Evolutionary conservation across 2,329 filamentous ascomycete species (phyloP).

Genomic region (Fusarium pseudonygamai): DNA sequence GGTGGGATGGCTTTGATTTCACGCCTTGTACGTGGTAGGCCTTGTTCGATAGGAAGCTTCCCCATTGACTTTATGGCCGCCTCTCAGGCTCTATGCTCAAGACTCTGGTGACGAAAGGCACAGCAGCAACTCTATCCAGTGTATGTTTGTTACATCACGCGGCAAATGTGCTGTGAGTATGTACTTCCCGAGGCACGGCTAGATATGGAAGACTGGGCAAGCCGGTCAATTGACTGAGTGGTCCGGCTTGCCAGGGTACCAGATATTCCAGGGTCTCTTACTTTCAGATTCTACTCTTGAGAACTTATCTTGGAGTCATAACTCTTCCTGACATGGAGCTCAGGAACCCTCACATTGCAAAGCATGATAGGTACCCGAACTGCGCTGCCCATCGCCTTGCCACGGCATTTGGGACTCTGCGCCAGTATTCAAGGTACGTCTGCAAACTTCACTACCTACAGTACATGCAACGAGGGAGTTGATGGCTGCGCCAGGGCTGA

Average conservation of each 20-base stretch:
- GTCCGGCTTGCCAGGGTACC: slow-evolving; percentile 28
- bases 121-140: slow-evolving; percentile 4
- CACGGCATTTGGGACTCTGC: slow-evolving; percentile 25
- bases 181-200: slow-evolving; percentile 28
- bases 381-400: slow-evolving; percentile 27
- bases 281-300: not conserved
- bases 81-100: not conserved
- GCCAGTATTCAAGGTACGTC: not conserved
- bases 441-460: not conserved
- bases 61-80: not conserved
- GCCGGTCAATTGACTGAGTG: not conserved
- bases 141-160: slow-evolving; percentile 22
- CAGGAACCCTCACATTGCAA: slow-evolving; percentile 6
- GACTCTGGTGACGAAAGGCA: slow-evolving; percentile 3
- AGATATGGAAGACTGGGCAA: not conserved
- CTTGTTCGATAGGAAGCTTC: slow-evolving; percentile 3
- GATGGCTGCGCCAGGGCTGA: slow-evolving; percentile 28
- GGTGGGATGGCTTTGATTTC: slow-evolving; percentile 31
- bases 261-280: slow-evolving; percentile 27
- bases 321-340: not conserved
- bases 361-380: not conserved
- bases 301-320: not conserved
- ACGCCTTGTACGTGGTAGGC: not conserved
- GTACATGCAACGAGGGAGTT: not conserved
- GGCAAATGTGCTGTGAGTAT: slow-evolving; percentile 24